Base-by-base conservation (phyloP, 768 basidiomycete species). In the Agaricus sinodeliciosus region DNA sequence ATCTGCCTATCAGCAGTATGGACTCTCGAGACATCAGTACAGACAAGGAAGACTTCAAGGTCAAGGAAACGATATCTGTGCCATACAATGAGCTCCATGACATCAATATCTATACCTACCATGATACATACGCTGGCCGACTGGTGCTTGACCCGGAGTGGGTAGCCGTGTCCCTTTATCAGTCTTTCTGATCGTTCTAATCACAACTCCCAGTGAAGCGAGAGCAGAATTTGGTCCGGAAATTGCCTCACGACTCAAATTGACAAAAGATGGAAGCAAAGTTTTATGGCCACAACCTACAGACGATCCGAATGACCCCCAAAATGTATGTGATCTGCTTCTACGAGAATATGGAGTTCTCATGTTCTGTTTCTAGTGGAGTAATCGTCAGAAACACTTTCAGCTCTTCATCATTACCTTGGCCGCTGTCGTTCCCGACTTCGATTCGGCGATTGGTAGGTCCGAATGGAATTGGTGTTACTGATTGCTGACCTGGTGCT, bases 251-350 rank as follows among this genome's bases (percentile, higher is more conserved):
- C 70, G 60, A 47, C 70, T 86, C 47, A 85, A 85, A 69, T 67
- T 82, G 3, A 74, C 78, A 7, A 55, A 58, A 12, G 79, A 83
- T 51, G 82, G 83, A 0, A 75, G 67, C 16, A 80, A 74, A 43
- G 76, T 86, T 12, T 72, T 87, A 0, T 85, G 83, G 81, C 84
- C 84, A 22, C 84, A 85, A 58, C 84, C 84, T 0, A 73, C 77
- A 0, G 79, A 84, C 43, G 72, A 78, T 44, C 75, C 76, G 0
- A 67, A 76, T 15, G 83, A 86, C 58, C 84, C 84, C 12, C 83
- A 84, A 65, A 84, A 82, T 57, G 51, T 45, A 9, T 5, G 43
- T 31, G n/a, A 31, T 35, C 1, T 25, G 15, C 26, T 35, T 18
- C 25, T 43, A 22, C 0, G 22, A 9, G 2, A 25, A 9, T 26